These are phyloP conservation scores for Hymenotorrendiella dingleyae DNA, from an alignment of 2,329 filamentous ascomycete species.

Conservation along the genomic window DNA sequence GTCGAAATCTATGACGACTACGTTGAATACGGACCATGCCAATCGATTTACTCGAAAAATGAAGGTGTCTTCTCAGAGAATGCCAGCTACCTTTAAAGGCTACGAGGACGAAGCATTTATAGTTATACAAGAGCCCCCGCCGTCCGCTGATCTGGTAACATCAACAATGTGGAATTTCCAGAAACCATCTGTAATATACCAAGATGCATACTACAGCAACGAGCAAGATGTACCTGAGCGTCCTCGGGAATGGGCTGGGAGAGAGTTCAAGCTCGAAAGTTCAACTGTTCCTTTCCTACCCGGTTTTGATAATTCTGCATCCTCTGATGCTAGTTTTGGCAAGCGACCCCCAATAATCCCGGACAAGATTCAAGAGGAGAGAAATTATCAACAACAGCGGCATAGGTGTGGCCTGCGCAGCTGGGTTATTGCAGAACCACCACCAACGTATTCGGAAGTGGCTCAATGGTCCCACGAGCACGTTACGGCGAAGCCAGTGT, in stretches of 20 bases:
- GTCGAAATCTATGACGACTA: neutral
- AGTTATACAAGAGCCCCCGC: slow-evolving; percentile 35
- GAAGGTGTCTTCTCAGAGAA: slow-evolving; percentile 9
- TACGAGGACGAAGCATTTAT: slow-evolving; percentile 19
- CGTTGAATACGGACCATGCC: neutral
- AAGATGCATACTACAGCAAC: slow-evolving; percentile 78
- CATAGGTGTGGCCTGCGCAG: slow-evolving; percentile 54
- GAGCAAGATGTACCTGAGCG: slow-evolving; percentile 77
- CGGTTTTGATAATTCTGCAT: slow-evolving; percentile 62
- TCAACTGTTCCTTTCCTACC: slow-evolving; percentile 74
- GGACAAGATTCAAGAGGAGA: slow-evolving; percentile 47
- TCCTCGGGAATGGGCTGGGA: slow-evolving; percentile 77
- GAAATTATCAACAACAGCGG: slow-evolving; percentile 45
- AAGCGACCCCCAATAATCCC: slow-evolving; percentile 40
- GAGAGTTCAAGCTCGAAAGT: slow-evolving; percentile 74
- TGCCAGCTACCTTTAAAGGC: slow-evolving; percentile 9
- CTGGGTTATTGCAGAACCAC: slow-evolving; percentile 71
- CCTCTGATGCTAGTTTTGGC: slow-evolving; percentile 50
- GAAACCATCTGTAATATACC: slow-evolving; percentile 68
- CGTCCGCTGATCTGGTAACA: slow-evolving; percentile 41
- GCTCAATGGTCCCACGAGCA: slow-evolving; percentile 55
- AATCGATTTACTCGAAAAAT: too few relatives aligned
- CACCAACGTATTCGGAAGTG: slow-evolving; percentile 68
- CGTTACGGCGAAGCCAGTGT: slow-evolving; percentile 4
- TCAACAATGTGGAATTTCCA: slow-evolving; percentile 51